These are phyloP conservation scores for Trichoderma cornu-damae DNA, from an alignment of 2,329 filamentous ascomycete genomes.

Conservation along the genomic window DNA sequence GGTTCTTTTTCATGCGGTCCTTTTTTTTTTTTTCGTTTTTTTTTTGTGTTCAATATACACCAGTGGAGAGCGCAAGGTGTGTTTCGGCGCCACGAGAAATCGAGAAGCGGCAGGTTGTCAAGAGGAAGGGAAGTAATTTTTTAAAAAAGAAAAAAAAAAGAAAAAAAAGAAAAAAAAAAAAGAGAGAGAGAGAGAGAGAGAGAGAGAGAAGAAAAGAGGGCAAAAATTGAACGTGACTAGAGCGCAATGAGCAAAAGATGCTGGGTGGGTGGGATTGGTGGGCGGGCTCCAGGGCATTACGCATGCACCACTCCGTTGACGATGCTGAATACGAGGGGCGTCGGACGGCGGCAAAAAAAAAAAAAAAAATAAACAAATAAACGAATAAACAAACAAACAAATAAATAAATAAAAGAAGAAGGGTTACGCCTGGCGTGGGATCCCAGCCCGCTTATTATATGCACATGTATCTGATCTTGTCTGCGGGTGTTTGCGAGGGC, in stretches of 20 bases:
- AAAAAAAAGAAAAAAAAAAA: background rate
- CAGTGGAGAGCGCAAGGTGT: conserved; percentile 11
- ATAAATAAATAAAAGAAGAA: too few species aligned
- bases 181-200: background rate
- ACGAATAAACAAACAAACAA: too few species aligned
- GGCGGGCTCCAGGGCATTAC: too few species aligned
- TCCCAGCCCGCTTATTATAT: conserved; percentile 1
- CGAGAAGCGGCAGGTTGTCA: conserved; percentile 13
- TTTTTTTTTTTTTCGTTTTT: too few species aligned
- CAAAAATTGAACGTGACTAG: background rate
- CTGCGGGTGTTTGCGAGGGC: too few species aligned
- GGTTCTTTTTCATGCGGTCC: conserved; percentile 9
- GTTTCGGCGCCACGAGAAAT: conserved; percentile 15
- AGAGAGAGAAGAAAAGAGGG: background rate
- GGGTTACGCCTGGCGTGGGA: background rate
- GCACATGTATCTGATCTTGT: conserved; percentile 7
- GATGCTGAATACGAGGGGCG: too few species aligned
- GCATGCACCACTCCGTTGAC: background rate
- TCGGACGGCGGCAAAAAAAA: too few species aligned
- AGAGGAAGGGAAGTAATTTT: background rate
- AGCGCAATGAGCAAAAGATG: too few species aligned
- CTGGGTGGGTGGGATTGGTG: background rate
- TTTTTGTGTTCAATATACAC: conserved; percentile 17
- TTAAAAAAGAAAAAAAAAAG: background rate
- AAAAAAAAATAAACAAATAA: too few species aligned